These are phyloP conservation scores for Pythium aquatile DNA, from an alignment of 352 stramenopile genomes.

Conservation along the genomic window DNA sequence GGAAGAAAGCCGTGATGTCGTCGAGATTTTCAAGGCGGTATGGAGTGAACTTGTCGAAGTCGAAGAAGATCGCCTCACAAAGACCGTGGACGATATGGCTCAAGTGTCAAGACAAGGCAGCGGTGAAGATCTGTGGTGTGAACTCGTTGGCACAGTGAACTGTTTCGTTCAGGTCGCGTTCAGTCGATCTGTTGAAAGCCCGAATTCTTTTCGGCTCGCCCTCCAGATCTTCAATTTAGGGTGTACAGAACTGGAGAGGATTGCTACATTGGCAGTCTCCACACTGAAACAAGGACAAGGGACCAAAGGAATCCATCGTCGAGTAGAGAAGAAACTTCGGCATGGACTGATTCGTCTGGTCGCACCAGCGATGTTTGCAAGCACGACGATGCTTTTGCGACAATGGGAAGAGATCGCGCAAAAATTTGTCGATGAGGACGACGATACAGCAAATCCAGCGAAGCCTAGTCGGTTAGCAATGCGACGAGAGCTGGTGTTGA, in stretches of 20 bases:
- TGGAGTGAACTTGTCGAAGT: slow-evolving; percentile 16
- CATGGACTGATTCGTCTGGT: slow-evolving; percentile 15
- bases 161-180: slow-evolving; percentile 23
- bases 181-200: background rate
- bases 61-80: slow-evolving; percentile 1
- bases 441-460: background rate
- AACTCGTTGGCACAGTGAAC: slow-evolving; percentile 16
- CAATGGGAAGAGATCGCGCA: background rate
- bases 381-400: slow-evolving; percentile 5
- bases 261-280: background rate
- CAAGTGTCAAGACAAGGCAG: background rate
- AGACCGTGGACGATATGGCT: background rate
- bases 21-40: slow-evolving; percentile 9
- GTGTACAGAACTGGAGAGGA: background rate
- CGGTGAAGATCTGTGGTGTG: background rate
- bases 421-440: background rate
- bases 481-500: slow-evolving; percentile 12
- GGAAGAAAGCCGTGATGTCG: background rate
- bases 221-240: slow-evolving; percentile 1
- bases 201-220: background rate
- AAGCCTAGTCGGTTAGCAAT: background rate
- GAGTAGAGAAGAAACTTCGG: slow-evolving; percentile 5
- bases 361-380: background rate
- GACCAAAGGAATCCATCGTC: background rate
- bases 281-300: background rate